These are phyloP conservation scores for Fusarium phyllophilum DNA, from an alignment of 2,329 filamentous ascomycete genomes.

Conservation along the genomic window DNA sequence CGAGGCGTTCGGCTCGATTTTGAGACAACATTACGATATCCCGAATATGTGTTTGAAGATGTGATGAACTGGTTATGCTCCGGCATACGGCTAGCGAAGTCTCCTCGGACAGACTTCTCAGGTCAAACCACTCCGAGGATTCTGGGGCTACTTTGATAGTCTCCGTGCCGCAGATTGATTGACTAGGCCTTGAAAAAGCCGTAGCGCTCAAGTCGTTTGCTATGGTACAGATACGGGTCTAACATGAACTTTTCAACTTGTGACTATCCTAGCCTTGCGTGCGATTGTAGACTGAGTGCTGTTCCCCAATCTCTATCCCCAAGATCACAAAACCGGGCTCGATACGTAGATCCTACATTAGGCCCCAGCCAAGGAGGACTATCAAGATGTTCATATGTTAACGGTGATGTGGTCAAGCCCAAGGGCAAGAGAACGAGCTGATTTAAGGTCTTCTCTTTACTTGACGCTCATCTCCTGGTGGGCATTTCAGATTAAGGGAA, in stretches of 20 bases:
- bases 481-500: neutral
- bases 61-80: constrained; percentile 45
- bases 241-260: constrained; percentile 53
- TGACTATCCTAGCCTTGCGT: neutral
- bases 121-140: constrained; percentile 59
- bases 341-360: neutral
- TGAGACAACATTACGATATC: constrained; percentile 52
- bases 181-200: constrained; percentile 69
- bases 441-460: neutral
- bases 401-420: neutral
- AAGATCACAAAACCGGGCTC: neutral
- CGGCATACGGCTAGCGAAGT: constrained; percentile 64
- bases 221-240: constrained; percentile 75
- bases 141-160: constrained; percentile 67
- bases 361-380: neutral
- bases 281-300: constrained; percentile 1
- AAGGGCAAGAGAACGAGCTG: neutral
- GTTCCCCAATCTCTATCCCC: neutral
- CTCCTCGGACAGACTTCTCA: constrained; percentile 58
- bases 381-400: neutral
- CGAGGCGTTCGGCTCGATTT: constrained; percentile 60
- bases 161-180: constrained; percentile 69
- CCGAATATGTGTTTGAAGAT: constrained; percentile 42
- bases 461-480: neutral
- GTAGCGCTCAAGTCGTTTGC: constrained; percentile 64